Conservation (phyloP, 331 rosid genomes). For the Prunus yedoensis region DNA sequence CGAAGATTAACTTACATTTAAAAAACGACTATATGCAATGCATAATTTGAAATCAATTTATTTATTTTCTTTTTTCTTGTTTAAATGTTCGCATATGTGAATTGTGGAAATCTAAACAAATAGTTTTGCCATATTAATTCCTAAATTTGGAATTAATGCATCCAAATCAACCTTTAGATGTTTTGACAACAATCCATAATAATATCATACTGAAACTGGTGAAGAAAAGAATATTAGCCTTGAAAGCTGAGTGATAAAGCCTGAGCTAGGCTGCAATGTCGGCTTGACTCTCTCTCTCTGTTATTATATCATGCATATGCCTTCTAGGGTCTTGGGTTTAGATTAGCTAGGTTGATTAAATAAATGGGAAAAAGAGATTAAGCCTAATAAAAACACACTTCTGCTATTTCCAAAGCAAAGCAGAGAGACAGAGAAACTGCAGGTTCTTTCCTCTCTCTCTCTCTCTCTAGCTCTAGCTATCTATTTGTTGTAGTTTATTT, state of each 20-base stretch:
- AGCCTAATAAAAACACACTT: slow-evolving; percentile 6
- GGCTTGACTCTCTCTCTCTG: slow-evolving; percentile 20
- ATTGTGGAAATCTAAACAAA: too few species aligned
- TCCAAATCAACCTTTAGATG: too few species aligned
- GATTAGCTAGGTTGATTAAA: background rate
- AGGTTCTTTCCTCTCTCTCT: slow-evolving; percentile 31
- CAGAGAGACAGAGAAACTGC: slow-evolving; percentile 51
- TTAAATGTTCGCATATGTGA: too few species aligned
- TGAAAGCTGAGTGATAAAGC: slow-evolving; percentile 26
- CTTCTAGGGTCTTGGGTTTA: background rate
- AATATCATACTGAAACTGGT: background rate
- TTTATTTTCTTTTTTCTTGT: too few species aligned
- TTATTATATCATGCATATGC: background rate
- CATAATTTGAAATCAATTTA: too few species aligned
- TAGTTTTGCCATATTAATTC: too few species aligned
- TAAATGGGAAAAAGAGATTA: background rate
- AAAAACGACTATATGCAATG: too few species aligned
- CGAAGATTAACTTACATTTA: too few species aligned
- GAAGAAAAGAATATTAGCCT: slow-evolving; percentile 13
- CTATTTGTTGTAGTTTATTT: background rate
- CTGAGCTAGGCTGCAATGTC: slow-evolving; percentile 47
- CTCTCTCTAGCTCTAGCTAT: slow-evolving; percentile 6
- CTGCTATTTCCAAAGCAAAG: slow-evolving; percentile 63
- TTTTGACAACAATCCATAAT: too few species aligned
- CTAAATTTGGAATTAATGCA: too few species aligned